These are phyloP conservation scores for Phalaenopsis hybrid DNA, from an alignment of 116 monocot genomes.

Conservation along the genomic window DNA sequence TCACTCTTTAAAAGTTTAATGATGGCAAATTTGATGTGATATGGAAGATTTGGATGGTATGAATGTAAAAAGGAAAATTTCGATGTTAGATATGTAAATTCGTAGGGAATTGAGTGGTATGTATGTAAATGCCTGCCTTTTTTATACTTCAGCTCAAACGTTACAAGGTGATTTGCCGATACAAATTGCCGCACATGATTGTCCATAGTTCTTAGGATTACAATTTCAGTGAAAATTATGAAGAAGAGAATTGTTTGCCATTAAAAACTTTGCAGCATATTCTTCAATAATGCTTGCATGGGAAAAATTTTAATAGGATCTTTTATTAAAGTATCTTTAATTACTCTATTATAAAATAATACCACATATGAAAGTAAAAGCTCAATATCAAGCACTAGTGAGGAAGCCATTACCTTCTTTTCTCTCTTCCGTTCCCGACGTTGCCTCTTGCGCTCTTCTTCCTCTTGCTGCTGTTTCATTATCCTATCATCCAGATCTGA, in stretches of 20 bases:
- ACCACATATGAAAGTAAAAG: neutral
- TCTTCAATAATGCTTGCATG: neutral
- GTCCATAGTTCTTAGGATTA: neutral
- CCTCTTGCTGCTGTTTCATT: slow-evolving; percentile 92
- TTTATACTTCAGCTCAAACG: neutral
- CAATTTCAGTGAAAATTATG: neutral
- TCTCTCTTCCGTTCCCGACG: slow-evolving; percentile 95
- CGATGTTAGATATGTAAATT: too few species aligned
- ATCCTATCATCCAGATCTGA: slow-evolving; percentile 97
- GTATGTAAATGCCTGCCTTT: too few species aligned
- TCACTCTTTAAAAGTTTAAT: too few species aligned
- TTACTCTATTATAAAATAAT: neutral
- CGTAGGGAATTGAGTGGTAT: too few species aligned
- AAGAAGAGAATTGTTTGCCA: neutral
- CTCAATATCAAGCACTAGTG: neutral
- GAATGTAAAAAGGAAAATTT: too few species aligned
- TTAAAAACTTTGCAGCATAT: neutral
- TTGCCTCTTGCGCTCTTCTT: slow-evolving; percentile 80
- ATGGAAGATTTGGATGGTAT: too few species aligned
- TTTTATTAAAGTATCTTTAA: neutral
- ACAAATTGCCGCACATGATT: neutral
- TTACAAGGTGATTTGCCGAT: neutral
- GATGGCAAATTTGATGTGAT: too few species aligned
- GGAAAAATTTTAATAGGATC: neutral
- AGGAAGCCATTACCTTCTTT: slow-evolving; percentile 60